A percentile compares a stretch with the other conserved stretches of the same genome.
These are phyloP conservation scores for Tritrichomonas foetus DNA, from an alignment of 208 protist species.

Conservation along the genomic window DNA sequence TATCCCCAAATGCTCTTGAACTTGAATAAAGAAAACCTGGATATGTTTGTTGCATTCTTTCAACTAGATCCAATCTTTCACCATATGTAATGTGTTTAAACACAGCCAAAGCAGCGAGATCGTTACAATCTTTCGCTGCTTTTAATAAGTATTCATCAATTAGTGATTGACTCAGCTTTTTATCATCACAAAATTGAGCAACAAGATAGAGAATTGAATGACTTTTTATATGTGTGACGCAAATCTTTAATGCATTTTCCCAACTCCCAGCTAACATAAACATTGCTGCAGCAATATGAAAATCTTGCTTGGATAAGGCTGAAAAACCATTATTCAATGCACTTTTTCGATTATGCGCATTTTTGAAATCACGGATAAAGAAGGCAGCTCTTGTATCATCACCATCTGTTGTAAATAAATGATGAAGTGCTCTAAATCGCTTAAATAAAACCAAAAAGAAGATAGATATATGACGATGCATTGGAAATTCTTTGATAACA, in stretches of 20 bases:
- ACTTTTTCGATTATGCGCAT: neutral
- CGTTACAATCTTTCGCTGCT: neutral
- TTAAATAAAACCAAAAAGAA: neutral
- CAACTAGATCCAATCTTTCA: neutral
- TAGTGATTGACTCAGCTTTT: too few species aligned
- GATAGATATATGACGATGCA: neutral
- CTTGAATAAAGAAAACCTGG: neutral
- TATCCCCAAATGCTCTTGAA: neutral
- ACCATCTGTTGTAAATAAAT: neutral
- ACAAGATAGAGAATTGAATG: neutral
- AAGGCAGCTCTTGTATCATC: neutral
- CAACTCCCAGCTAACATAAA: neutral
- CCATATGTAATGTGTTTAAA: neutral
- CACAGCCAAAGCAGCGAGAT: neutral
- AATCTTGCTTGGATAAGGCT: neutral
- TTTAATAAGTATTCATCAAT: neutral
- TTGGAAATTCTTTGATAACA: neutral
- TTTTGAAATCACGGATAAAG: neutral
- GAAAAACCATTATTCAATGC: neutral
- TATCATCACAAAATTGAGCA: neutral
- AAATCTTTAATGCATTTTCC: neutral
- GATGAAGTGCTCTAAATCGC: neutral
- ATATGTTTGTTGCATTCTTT: neutral
- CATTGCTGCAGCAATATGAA: neutral
- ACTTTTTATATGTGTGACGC: neutral